A percentile compares a stretch with the other conserved stretches of the same genome.
Conservation (phyloP, 2,329 filamentous ascomycete genomes). For the Colletotrichum musicola region DNA sequence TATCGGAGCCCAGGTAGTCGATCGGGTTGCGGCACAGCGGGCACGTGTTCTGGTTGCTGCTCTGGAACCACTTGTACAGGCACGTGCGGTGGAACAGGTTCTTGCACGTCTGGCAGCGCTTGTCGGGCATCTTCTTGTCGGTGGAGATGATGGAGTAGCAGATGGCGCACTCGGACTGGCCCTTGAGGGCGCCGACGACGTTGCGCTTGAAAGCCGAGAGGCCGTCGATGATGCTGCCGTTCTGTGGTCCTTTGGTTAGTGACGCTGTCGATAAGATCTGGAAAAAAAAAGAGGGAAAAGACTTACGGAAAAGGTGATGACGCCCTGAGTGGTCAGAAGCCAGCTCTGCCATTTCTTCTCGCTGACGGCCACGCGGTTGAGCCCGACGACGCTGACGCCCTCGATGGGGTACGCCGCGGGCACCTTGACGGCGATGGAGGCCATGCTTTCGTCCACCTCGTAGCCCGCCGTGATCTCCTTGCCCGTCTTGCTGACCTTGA, state of each 20-base stretch:
- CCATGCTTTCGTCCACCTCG: constrained; percentile 87
- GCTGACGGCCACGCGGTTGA: constrained; percentile 87
- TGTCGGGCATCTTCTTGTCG: constrained; percentile 91
- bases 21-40: constrained; percentile 94
- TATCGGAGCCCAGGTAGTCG: constrained; percentile 64
- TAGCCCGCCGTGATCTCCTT: constrained; percentile 88
- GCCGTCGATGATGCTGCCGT: constrained; percentile 89
- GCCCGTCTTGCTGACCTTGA: constrained; percentile 79
- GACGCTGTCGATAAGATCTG: no score
- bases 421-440: constrained; percentile 84
- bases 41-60: constrained; percentile 90
- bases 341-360: constrained; percentile 95
- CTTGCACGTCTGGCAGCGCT: constrained; percentile 91
- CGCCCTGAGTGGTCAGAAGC: constrained; percentile 88
- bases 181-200: constrained; percentile 88
- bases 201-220: constrained; percentile 88
- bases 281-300: not conserved
- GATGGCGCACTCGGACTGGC: constrained; percentile 94
- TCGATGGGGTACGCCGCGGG: constrained; percentile 87
- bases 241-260: constrained; percentile 54
- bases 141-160: constrained; percentile 94
- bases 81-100: constrained; percentile 92
- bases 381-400: constrained; percentile 78
- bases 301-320: constrained; percentile 84
- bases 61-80: constrained; percentile 97